phyloP scores from a whole-genome alignment of 768 basidiomycete species.

The Trichaptum fuscoviolaceum region DNA sequence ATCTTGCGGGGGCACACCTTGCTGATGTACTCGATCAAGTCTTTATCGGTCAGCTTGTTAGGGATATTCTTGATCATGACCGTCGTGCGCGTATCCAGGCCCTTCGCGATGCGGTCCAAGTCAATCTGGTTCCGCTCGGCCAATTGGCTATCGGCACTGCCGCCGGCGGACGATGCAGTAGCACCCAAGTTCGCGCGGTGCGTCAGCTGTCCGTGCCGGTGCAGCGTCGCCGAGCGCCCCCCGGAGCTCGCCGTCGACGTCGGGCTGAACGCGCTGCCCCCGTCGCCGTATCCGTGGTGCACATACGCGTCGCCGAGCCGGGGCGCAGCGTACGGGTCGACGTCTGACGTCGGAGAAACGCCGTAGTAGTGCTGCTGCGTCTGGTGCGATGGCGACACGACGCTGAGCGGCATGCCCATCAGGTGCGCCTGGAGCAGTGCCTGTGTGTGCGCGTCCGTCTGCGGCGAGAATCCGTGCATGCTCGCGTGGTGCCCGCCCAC shows the following conservation, averaged over 20 bases:
- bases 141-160: slow-evolving; percentile 13
- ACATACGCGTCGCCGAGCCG: background rate
- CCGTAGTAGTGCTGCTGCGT: slow-evolving; percentile 14
- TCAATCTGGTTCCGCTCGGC: slow-evolving; percentile 55
- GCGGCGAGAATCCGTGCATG: background rate
- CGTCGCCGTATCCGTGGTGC: slow-evolving; percentile 7
- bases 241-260: slow-evolving; percentile 12
- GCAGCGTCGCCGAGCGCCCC: slow-evolving; percentile 9
- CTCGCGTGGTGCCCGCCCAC: background rate
- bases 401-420: background rate
- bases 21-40: slow-evolving; percentile 60
- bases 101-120: slow-evolving; percentile 66
- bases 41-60: slow-evolving; percentile 82
- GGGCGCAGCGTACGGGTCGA: background rate
- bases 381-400: slow-evolving; percentile 15
- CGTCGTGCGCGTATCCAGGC: slow-evolving; percentile 75
- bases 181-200: slow-evolving; percentile 2
- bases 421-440: background rate
- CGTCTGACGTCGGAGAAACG: slow-evolving; percentile 13
- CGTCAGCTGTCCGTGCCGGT: slow-evolving; percentile 9
- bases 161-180: slow-evolving; percentile 8
- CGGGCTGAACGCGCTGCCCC: background rate
- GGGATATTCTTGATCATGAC: slow-evolving; percentile 93
- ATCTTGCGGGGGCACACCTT: slow-evolving; percentile 71
- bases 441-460: background rate